phyloP scores from a whole-genome alignment of 495 filamentous ascomycete species.

The Mycothermus thermophilus region DNA sequence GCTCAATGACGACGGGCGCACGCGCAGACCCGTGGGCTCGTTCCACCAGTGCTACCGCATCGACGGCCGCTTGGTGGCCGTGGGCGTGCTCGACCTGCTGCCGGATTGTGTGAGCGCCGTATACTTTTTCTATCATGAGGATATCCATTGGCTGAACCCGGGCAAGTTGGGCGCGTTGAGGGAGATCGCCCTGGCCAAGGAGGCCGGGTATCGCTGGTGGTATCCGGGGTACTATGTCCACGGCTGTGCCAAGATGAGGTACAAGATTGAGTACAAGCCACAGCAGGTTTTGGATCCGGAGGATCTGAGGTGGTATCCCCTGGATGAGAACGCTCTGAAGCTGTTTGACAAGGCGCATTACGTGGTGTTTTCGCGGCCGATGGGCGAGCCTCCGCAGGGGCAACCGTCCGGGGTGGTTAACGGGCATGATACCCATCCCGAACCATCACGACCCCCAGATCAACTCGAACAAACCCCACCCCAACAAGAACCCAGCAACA shows the following conservation, averaged over 20 bases:
- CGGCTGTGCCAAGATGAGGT: slow-evolving; percentile 43
- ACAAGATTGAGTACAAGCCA: slow-evolving; percentile 79
- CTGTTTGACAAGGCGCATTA: slow-evolving; percentile 55
- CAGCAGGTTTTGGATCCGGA: slow-evolving; percentile 76
- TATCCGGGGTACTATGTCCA: slow-evolving; percentile 40
- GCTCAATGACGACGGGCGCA: slow-evolving; percentile 29
- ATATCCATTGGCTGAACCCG: slow-evolving; percentile 63
- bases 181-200: slow-evolving; percentile 66
- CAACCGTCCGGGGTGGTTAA: no score
- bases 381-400: slow-evolving; percentile 1
- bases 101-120: slow-evolving; percentile 83
- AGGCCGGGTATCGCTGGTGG: slow-evolving; percentile 54
- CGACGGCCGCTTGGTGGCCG: slow-evolving; percentile 74
- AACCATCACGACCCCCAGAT: not conserved
- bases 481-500: not conserved
- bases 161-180: slow-evolving; percentile 81
- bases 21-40: slow-evolving; percentile 63
- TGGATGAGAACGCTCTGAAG: slow-evolving; percentile 51
- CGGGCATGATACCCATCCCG: slow-evolving; percentile 2
- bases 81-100: slow-evolving; percentile 79
- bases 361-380: slow-evolving; percentile 45
- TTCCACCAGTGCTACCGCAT: slow-evolving; percentile 92
- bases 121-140: slow-evolving; percentile 86
- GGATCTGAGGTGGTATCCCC: slow-evolving; percentile 55
- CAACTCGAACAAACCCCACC: not conserved